phyloP scores from a whole-genome alignment of 768 basidiomycete species.

The Termitomyces sp. region DNA sequence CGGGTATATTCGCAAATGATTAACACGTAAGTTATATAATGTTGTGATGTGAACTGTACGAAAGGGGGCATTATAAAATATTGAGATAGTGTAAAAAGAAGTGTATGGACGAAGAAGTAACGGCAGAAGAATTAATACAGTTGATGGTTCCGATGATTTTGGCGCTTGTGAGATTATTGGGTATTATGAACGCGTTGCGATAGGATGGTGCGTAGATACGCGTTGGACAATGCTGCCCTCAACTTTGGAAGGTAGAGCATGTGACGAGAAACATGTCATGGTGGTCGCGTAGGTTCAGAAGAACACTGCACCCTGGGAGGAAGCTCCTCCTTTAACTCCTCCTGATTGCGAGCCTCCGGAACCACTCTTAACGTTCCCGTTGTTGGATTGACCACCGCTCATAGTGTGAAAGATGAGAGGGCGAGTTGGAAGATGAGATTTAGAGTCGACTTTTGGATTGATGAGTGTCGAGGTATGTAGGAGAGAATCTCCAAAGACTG shows the following conservation, averaged over 20 bases:
- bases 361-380: conserved; percentile 28
- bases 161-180: not conserved
- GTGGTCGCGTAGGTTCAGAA: conserved; percentile 36
- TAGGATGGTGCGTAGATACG: not conserved
- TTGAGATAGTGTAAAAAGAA: not conserved
- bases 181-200: conserved; percentile 4
- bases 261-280: not conserved
- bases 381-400: conserved; percentile 34
- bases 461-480: conserved; percentile 4
- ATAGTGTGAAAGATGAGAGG: conserved; percentile 20
- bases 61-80: not conserved
- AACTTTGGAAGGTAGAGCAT: not conserved
- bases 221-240: not conserved
- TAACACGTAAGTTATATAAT: not conserved
- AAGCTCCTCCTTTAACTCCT: conserved; percentile 46
- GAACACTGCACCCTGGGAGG: conserved; percentile 50
- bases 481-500: conserved; percentile 19
- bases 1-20: not conserved
- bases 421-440: conserved; percentile 3
- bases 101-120: not conserved
- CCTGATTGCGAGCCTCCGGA: conserved; percentile 33
- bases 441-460: conserved; percentile 4
- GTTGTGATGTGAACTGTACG: too few relatives aligned
- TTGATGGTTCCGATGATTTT: not conserved
- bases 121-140: conserved; percentile 20